phyloP scores from a whole-genome alignment of 345 rosid species.

The Corymbia maculata region DNA sequence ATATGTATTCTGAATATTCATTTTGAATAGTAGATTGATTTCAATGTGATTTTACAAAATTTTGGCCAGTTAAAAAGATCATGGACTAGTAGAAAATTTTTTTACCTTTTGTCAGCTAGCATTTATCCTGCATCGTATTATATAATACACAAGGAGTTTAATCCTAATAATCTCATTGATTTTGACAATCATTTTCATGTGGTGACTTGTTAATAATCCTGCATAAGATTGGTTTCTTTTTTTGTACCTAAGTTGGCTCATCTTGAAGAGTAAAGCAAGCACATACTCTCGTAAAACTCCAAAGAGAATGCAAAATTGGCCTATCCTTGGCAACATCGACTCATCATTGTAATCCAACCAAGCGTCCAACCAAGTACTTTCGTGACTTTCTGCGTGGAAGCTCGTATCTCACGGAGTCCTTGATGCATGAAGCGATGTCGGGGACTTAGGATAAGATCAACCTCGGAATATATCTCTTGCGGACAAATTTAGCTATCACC shows the following conservation, averaged over 20 bases:
- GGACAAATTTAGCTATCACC: constrained; percentile 28
- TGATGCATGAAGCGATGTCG: not conserved
- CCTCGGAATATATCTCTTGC: constrained; percentile 1
- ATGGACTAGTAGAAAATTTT: not conserved
- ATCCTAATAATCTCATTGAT: not conserved
- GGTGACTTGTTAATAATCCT: not conserved
- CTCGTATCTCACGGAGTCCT: not conserved
- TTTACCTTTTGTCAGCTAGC: not conserved
- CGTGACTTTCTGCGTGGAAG: not conserved
- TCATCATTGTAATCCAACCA: not conserved
- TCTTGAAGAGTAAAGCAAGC: not conserved
- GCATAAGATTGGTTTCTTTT: not conserved
- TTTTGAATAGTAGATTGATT: not conserved
- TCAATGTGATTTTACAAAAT: not conserved
- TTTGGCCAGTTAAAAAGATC: not conserved
- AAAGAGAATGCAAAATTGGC: not conserved
- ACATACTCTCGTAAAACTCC: not conserved
- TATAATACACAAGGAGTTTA: not conserved
- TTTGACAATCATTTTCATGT: not conserved
- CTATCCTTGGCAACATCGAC: not conserved
- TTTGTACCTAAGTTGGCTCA: not conserved
- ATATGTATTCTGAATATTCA: not conserved
- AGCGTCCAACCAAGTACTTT: not conserved
- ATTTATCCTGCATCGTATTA: not conserved
- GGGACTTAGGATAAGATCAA: not conserved